phyloP scores from a whole-genome alignment of 1,139 yeast species.

The Sugiyamaella japonica region DNA sequence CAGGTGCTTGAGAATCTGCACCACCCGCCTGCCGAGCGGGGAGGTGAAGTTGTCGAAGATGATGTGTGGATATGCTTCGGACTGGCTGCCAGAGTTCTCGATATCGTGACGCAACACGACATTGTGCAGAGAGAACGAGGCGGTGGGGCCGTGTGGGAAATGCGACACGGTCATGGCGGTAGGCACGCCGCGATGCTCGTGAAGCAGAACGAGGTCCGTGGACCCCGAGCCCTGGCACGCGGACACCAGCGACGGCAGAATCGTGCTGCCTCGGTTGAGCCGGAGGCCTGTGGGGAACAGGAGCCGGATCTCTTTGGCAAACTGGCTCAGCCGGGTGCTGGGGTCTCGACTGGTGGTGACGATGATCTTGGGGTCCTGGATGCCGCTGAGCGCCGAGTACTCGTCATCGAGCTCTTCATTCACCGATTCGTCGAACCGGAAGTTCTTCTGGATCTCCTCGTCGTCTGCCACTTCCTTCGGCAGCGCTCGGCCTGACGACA shows the following conservation, averaged over 20 bases:
- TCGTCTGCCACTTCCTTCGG: slow-evolving; percentile 92
- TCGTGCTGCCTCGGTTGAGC: slow-evolving; percentile 88
- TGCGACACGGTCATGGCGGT: slow-evolving; percentile 90
- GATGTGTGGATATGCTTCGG: slow-evolving; percentile 91
- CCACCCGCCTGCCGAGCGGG: slow-evolving; percentile 80
- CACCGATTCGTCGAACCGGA: slow-evolving; percentile 74
- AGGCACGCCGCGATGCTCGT: slow-evolving; percentile 98
- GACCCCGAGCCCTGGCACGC: slow-evolving; percentile 78
- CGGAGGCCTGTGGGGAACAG: slow-evolving; percentile 88
- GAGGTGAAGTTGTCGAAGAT: slow-evolving; percentile 91
- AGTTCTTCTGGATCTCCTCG: slow-evolving; percentile 73
- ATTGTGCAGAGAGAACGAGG: slow-evolving; percentile 89
- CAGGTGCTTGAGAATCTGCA: slow-evolving; percentile 74
- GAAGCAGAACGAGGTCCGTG: slow-evolving; percentile 80
- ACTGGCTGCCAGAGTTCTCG: slow-evolving; percentile 78
- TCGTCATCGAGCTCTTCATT: slow-evolving; percentile 72
- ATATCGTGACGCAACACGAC: slow-evolving; percentile 94
- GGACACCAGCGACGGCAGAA: slow-evolving; percentile 79
- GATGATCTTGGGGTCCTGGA: slow-evolving; percentile 87
- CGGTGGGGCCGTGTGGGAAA: slow-evolving; percentile 98
- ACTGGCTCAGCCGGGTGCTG: slow-evolving; percentile 77
- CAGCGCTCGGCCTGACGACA: slow-evolving; percentile 88
- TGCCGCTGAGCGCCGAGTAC: slow-evolving; percentile 82
- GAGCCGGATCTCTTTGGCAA: slow-evolving; percentile 86
- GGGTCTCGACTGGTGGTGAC: slow-evolving; percentile 96